phyloP scores from a whole-genome alignment of 257 asterid genomes.

The Nicotiana attenuata region DNA sequence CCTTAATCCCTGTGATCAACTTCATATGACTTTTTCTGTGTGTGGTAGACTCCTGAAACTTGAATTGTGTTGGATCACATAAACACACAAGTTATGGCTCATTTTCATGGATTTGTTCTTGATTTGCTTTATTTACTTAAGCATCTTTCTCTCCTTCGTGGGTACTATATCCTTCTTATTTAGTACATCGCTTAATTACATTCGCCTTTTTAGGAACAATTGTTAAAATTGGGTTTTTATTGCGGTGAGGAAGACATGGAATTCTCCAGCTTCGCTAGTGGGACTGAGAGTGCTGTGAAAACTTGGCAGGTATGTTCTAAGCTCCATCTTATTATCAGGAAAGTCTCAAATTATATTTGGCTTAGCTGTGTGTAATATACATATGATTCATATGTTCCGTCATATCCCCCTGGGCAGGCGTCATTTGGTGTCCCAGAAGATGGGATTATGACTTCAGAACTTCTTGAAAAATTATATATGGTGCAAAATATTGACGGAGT shows the following conservation, averaged over 20 bases:
- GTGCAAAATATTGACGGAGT: slow-evolving; percentile 27
- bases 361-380: background rate
- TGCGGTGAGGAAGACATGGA: slow-evolving; percentile 97
- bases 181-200: background rate
- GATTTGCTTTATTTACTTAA: background rate
- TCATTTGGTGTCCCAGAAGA: slow-evolving; percentile 56
- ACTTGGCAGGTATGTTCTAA: slow-evolving; percentile 83
- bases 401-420: slow-evolving; percentile 43
- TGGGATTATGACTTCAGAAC: slow-evolving; percentile 84
- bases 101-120: background rate
- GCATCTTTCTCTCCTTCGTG: background rate
- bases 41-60: background rate
- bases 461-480: slow-evolving; percentile 42
- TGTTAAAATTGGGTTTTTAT: slow-evolving; percentile 74
- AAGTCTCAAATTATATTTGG: background rate
- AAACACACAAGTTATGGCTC: background rate
- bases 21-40: background rate
- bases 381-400: slow-evolving; percentile 5
- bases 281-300: slow-evolving; percentile 89
- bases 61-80: background rate
- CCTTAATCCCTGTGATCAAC: background rate
- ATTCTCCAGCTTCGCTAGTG: slow-evolving; percentile 61
- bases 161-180: background rate
- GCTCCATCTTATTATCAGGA: background rate
- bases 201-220: slow-evolving; percentile 56